Percentiles rank a stretch among this genome's conserved stretches.
Conservation (phyloP, 305 asterid species). For the Fraxinus paxiana region DNA sequence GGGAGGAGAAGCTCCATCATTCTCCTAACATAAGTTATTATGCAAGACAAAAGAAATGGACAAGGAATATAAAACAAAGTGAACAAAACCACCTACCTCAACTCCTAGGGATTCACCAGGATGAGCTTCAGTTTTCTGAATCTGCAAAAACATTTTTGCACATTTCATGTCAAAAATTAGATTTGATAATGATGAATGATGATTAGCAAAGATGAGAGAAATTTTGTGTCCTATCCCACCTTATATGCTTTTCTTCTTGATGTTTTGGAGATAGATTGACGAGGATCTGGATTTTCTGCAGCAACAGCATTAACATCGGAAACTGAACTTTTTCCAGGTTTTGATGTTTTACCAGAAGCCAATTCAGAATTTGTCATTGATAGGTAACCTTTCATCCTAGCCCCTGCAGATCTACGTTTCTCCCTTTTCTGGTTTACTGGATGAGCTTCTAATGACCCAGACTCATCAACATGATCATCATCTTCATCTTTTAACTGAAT, state of each 20-base stretch:
- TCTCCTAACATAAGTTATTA: background rate
- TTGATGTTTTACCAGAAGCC: constrained; percentile 45
- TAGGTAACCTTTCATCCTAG: constrained; percentile 45
- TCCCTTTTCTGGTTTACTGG: constrained; percentile 47
- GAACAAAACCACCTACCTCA: constrained; percentile 42
- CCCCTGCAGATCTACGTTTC: constrained; percentile 41
- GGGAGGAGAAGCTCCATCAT: constrained; percentile 13
- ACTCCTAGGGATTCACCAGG: constrained; percentile 41
- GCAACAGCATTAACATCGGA: constrained; percentile 35
- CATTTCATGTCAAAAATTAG: constrained; percentile 20
- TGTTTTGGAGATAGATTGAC: constrained; percentile 38
- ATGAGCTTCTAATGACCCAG: constrained; percentile 51
- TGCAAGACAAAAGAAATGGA: constrained; percentile 13
- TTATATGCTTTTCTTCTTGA: constrained; percentile 49
- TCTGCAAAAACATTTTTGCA: constrained; percentile 39
- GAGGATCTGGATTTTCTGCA: constrained; percentile 51
- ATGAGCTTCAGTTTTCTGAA: constrained; percentile 46
- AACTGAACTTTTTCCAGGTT: constrained; percentile 48
- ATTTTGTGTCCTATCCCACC: constrained; percentile 37
- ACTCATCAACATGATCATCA: constrained; percentile 65
- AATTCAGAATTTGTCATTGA: constrained; percentile 40
- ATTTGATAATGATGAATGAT: constrained; percentile 17
- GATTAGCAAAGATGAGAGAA: constrained; percentile 19
- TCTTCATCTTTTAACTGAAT: constrained; percentile 43
- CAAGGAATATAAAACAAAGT: constrained; percentile 1